Conservation (phyloP, 2,329 filamentous ascomycete genomes). For the Hirsutella thompsonii region DNA sequence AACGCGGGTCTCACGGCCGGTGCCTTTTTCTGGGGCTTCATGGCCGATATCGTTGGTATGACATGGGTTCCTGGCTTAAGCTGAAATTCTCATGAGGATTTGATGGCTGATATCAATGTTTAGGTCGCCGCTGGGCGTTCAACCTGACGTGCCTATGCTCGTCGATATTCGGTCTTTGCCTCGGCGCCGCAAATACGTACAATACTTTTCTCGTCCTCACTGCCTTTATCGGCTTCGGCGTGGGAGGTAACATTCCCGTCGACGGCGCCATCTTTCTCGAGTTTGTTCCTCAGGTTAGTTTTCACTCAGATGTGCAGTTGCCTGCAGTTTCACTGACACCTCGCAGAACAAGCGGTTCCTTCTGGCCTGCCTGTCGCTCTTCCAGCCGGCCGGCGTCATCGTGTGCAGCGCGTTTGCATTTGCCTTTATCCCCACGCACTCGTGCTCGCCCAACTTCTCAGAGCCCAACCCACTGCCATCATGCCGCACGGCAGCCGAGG, state of each 20-base stretch:
- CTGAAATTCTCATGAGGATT: no score
- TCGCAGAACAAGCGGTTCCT: slow-evolving; percentile 31
- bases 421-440: slow-evolving; percentile 36
- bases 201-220: slow-evolving; percentile 37
- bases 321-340: not conserved
- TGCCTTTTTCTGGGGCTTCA: slow-evolving; percentile 40
- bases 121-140: slow-evolving; percentile 40
- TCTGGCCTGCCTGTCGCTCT: slow-evolving; percentile 37
- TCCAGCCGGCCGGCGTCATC: slow-evolving; percentile 42
- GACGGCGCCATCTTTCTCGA: slow-evolving; percentile 43
- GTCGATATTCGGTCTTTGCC: slow-evolving; percentile 37
- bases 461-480: slow-evolving; percentile 23
- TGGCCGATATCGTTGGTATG: slow-evolving; percentile 35
- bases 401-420: slow-evolving; percentile 37
- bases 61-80: not conserved
- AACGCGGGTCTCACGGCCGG: slow-evolving; percentile 40
- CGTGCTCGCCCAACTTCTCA: slow-evolving; percentile 25
- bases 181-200: slow-evolving; percentile 36
- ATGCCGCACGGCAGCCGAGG: slow-evolving; percentile 20
- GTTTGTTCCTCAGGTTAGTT: slow-evolving; percentile 32
- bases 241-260: slow-evolving; percentile 41
- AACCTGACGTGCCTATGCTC: slow-evolving; percentile 44
- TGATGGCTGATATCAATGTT: no score
- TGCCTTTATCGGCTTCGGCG: slow-evolving; percentile 39
- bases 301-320: not conserved